A percentile compares a stretch with the other conserved stretches of the same genome.
Conservation (phyloP, 2,329 filamentous ascomycete species). For the Claviceps quebecensis region DNA sequence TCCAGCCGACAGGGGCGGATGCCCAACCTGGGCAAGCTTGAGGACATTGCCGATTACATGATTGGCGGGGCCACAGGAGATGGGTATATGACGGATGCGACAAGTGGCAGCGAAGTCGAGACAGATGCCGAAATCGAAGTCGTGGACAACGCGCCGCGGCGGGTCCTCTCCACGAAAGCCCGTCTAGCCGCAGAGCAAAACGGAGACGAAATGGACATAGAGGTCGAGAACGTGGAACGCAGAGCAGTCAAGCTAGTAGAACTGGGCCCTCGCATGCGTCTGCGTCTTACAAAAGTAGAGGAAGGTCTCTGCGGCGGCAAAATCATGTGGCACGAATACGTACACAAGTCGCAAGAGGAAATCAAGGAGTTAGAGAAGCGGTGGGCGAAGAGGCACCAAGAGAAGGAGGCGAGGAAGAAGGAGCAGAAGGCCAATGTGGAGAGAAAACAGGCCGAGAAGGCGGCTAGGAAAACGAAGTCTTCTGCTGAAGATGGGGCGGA, state of each 20-base stretch:
- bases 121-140: constrained; percentile 95
- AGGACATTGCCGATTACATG: constrained; percentile 91
- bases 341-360: constrained; percentile 71
- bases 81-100: constrained; percentile 72
- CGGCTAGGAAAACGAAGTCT: constrained; percentile 24
- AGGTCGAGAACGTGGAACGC: constrained; percentile 55
- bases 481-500: constrained; percentile 20
- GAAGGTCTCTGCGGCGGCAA: constrained; percentile 83
- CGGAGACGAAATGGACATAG: constrained; percentile 29
- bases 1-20: constrained; percentile 53
- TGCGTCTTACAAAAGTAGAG: constrained; percentile 89
- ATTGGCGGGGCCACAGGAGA: constrained; percentile 64
- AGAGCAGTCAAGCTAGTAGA: constrained; percentile 86
- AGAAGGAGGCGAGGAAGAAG: constrained; percentile 70
- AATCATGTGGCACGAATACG: constrained; percentile 94
- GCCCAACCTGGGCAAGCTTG: constrained; percentile 78
- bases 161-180: constrained; percentile 42
- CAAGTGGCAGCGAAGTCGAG: constrained; percentile 80
- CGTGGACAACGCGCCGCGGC: constrained; percentile 47
- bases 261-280: constrained; percentile 75
- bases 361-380: constrained; percentile 63
- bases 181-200: constrained; percentile 26
- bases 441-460: constrained; percentile 50
- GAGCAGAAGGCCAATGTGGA: constrained; percentile 85
- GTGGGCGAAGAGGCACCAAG: constrained; percentile 64